Conservation (phyloP, 768 basidiomycete species). For the Boletus rubropictus region DNA sequence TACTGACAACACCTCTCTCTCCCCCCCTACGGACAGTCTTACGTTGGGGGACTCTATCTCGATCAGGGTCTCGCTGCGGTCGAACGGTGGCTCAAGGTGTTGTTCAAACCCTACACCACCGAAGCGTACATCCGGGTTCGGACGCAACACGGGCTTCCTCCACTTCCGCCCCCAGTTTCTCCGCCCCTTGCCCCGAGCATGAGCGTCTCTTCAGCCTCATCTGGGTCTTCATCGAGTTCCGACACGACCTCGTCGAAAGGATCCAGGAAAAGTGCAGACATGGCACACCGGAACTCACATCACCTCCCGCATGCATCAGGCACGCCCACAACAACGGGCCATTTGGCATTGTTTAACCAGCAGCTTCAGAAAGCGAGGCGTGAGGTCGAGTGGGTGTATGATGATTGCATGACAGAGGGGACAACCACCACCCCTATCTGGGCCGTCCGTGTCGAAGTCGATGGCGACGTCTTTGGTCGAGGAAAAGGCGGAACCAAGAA, state of each 20-base stretch:
- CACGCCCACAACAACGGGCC: conserved; percentile 41
- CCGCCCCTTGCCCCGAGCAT: conserved; percentile 17
- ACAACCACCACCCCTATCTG: conserved; percentile 72
- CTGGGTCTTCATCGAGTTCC: background rate
- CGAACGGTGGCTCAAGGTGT: conserved; percentile 51
- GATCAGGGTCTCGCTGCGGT: conserved; percentile 61
- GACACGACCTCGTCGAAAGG: background rate
- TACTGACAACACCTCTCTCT: background rate
- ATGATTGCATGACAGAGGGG: conserved; percentile 40
- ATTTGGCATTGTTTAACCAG: conserved; percentile 80
- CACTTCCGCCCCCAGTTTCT: conserved; percentile 30
- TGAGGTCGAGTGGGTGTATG: conserved; percentile 67
- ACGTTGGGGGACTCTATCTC: conserved; percentile 69
- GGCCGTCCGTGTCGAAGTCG: conserved; percentile 60
- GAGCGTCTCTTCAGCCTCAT: conserved; percentile 16
- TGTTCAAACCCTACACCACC: conserved; percentile 58
- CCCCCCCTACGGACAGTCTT: conserved; percentile 55
- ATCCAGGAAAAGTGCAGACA: background rate
- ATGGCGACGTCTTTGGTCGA: conserved; percentile 51
- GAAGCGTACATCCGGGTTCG: conserved; percentile 63
- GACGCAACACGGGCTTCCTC: conserved; percentile 58
- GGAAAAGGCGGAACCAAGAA: conserved; percentile 76
- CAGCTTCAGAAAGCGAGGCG: conserved; percentile 53
- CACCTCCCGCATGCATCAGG: conserved; percentile 18
- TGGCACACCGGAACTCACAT: background rate